These are phyloP conservation scores for Citrus cavaleriei DNA, from an alignment of 345 rosid genomes.

Conservation along the genomic window DNA sequence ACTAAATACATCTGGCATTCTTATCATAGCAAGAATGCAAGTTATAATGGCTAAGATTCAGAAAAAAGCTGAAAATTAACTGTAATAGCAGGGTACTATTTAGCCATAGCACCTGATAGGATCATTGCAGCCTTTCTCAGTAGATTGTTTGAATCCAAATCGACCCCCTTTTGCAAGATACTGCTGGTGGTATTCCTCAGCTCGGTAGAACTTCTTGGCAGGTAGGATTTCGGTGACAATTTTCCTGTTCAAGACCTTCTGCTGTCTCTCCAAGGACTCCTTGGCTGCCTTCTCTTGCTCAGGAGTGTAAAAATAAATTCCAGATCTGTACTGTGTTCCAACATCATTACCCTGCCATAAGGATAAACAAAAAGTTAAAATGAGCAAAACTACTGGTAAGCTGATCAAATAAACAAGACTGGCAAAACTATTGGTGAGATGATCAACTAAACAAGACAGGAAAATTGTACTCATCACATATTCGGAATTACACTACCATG, in stretches of 20 bases:
- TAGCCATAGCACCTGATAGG: constrained; percentile 93
- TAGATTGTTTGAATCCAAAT: constrained; percentile 66
- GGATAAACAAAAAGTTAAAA: not conserved
- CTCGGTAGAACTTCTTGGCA: constrained; percentile 85
- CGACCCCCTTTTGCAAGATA: constrained; percentile 92
- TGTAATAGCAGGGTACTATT: constrained; percentile 6
- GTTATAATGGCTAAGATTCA: not conserved
- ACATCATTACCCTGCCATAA: constrained; percentile 79
- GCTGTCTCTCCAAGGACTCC: constrained; percentile 65
- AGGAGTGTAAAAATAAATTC: constrained; percentile 70
- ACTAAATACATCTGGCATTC: not conserved
- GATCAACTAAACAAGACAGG: not conserved
- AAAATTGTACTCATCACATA: not conserved
- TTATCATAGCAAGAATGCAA: not conserved
- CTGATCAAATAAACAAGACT: not conserved
- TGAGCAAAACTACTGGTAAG: not conserved
- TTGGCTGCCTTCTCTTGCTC: constrained; percentile 81
- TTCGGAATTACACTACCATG: not conserved
- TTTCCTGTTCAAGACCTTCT: constrained; percentile 53
- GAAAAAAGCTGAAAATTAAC: not conserved
- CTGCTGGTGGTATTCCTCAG: constrained; percentile 93
- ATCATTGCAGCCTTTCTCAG: constrained; percentile 82
- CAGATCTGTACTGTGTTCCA: constrained; percentile 90
- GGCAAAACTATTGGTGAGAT: not conserved
- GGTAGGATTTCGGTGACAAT: constrained; percentile 84